Base-by-base conservation (phyloP, 345 rosid species). In the Rhizophora apiculata region DNA sequence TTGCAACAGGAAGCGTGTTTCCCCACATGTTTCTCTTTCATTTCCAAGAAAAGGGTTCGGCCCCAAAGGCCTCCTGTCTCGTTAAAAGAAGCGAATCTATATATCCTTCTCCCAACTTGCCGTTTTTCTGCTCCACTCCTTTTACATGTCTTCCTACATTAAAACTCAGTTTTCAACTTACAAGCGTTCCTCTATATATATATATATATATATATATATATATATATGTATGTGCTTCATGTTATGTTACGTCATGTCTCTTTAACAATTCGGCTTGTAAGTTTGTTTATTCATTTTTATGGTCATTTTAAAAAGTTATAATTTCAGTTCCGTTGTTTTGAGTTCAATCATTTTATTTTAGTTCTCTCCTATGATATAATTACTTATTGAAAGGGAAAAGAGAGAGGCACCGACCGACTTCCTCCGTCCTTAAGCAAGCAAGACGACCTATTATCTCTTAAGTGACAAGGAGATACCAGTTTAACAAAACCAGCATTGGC, bases 1-100 rank as follows among this genome's bases (percentile, higher is more conserved):
- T 71, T 58, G 76, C 65, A 71, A 78, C 63, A 53, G 73, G 71
- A 76, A 78, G 88, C 87, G 77, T 84, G 84, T 71, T 73, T 66
- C 60, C 70, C 69, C 27, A 59, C n/a, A 13, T 49, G 24, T 15
- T 18, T 74, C 79, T 85, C 90, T 89, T 86, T 85, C 94, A 91
- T 89, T 93, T 84, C 97, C 92, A 82, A 89, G 93, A 88, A 88
- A 84, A 77, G 71, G 58, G 71, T 51, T 65, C 65, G 76, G 74
- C 80, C 69, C 68, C 77, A 72, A 77, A 62, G 49, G 49, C 49
- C 49, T 13, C 49, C 81, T 80, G 87, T 83, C 88, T 78, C 83
- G 75, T 87, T 81, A 76, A 82, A 79, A 85, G 92, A 83, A 85
- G 83, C 87, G 89, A 85, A 82, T 81, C 82, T 71, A 69, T 71